Evolutionary conservation across 345 rosid species (phyloP), one percentile per base, ranked within the genome.

Genomic region (Camelina neglecta): DNA sequence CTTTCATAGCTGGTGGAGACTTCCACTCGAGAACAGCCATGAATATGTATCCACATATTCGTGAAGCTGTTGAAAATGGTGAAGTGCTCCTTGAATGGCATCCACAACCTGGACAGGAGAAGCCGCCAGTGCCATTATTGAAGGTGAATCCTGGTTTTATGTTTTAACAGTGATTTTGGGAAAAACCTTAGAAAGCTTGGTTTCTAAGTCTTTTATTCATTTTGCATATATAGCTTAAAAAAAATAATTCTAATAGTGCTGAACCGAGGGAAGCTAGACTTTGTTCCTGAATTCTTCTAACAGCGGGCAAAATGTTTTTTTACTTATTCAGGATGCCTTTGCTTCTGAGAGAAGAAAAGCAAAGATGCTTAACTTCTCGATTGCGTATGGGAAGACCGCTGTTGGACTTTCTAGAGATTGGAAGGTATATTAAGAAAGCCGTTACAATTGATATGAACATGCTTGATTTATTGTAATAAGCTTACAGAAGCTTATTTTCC

Each of bases 21-120:
- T 95, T 95, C 74, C 99, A 92, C 83, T 95, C 99, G 60, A 89
- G 99, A 83, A 92, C 97, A 26, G 97, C 99, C 60, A 79, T 94
- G 93, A 94, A 94, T 83, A 94, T 94, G 99, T 94, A 94, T 79
- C 88, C 86, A 2, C 91, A 92, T 84, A 88, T 94, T 54, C 89
- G 83, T 73, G 85, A 90, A 65, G 96, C 97, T 8, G 73, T 92
- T 45, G 96, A 89, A 70, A 83, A 75, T 21, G 74, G 83, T 74
- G 80, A 88, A 84, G 97, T 92, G 39, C 79, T 94, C 80, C 95
- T 90, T 45, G 98, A 93, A 79, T 93, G 98, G 97, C 72, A 86
- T 82, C 95, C 90, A 74, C 87, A 84, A 85, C 91, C 92, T 51
- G 96, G 96, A 80, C 86, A 93, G 77, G 97, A 88, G 38, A 88